Evolutionary conservation across 352 stramenopile genomes (phyloP).

Genomic region (Thalassiosira livingstoniorum): DNA sequence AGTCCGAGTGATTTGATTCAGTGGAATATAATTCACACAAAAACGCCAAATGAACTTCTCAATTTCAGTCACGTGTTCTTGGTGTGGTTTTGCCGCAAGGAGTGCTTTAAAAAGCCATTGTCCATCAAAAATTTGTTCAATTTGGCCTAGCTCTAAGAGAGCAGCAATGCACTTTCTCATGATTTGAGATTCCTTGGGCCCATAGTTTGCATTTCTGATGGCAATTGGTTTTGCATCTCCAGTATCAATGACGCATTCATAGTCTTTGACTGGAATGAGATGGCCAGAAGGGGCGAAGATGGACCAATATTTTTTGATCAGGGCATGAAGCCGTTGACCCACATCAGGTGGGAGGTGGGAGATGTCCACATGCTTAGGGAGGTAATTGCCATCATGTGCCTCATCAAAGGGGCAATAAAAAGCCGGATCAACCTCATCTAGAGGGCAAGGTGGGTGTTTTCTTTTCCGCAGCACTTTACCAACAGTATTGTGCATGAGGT

Average conservation of each 20-base stretch:
- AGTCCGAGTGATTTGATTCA: constrained; percentile 43
- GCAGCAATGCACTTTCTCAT: constrained; percentile 37
- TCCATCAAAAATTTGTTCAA: constrained; percentile 36
- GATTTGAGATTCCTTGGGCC: constrained; percentile 31
- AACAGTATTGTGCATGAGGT: constrained; percentile 18
- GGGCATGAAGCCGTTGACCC: not conserved
- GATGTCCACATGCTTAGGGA: not conserved
- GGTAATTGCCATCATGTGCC: not conserved
- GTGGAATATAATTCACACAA: constrained; percentile 54
- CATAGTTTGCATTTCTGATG: constrained; percentile 45
- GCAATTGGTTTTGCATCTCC: constrained; percentile 32
- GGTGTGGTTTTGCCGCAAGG: constrained; percentile 59
- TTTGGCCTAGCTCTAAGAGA: constrained; percentile 26
- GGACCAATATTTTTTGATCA: constrained; percentile 51
- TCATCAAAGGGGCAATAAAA: constrained; percentile 30
- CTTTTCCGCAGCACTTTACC: constrained; percentile 28
- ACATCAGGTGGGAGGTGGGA: not conserved
- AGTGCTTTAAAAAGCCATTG: constrained; percentile 45
- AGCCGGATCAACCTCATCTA: constrained; percentile 22
- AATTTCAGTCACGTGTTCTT: constrained; percentile 53
- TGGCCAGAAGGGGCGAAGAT: constrained; percentile 41
- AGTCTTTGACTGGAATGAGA: constrained; percentile 38
- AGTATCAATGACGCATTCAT: constrained; percentile 55
- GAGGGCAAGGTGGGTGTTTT: constrained; percentile 2
- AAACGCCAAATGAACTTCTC: constrained; percentile 60